phyloP scores from a whole-genome alignment of 2,329 filamentous ascomycete species.

The Tolypocladium tropicale region DNA sequence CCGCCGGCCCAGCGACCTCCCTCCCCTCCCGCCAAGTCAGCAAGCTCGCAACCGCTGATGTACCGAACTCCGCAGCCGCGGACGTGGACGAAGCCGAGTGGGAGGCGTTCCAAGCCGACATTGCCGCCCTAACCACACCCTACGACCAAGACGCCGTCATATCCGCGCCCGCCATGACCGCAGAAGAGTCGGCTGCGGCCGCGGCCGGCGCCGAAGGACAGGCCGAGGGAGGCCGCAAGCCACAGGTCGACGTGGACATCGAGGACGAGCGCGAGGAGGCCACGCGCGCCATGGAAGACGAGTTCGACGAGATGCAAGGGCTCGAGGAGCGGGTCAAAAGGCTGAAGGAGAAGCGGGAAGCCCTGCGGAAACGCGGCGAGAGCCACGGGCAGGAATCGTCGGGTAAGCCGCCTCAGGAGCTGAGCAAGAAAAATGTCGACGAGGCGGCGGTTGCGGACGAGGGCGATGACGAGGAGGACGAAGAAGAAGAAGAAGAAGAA shows the following conservation, averaged over 20 bases:
- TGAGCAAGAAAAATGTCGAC: slow-evolving; percentile 16
- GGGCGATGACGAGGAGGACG: slow-evolving; percentile 31
- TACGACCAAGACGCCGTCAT: slow-evolving; percentile 47
- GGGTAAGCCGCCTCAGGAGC: slow-evolving; percentile 7
- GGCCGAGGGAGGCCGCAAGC: slow-evolving; percentile 42
- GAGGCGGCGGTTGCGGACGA: slow-evolving; percentile 18
- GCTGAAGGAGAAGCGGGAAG: slow-evolving; percentile 62
- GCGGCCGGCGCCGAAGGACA: slow-evolving; percentile 37
- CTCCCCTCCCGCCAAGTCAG: slow-evolving; percentile 19
- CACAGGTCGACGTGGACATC: slow-evolving; percentile 42
- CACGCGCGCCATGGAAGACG: slow-evolving; percentile 58
- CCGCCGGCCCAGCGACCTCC: slow-evolving; percentile 10
- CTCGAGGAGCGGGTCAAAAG: slow-evolving; percentile 61
- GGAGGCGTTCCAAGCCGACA: slow-evolving; percentile 79
- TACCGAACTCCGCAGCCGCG: slow-evolving; percentile 8
- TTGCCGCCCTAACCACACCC: slow-evolving; percentile 39
- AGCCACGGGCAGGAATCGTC: slow-evolving; percentile 18
- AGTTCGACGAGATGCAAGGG: slow-evolving; percentile 76
- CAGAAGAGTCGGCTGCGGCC: slow-evolving; percentile 49
- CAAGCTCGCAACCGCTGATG: slow-evolving; percentile 8
- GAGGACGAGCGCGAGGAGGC: slow-evolving; percentile 69
- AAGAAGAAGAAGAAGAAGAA: slow-evolving; percentile 40
- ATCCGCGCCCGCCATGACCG: slow-evolving; percentile 56
- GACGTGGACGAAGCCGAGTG: slow-evolving; percentile 65
- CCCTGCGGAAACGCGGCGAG: slow-evolving; percentile 30